Conservation (phyloP, 2,329 filamentous ascomycete species). For the Purpureocillium lavendulum region DNA sequence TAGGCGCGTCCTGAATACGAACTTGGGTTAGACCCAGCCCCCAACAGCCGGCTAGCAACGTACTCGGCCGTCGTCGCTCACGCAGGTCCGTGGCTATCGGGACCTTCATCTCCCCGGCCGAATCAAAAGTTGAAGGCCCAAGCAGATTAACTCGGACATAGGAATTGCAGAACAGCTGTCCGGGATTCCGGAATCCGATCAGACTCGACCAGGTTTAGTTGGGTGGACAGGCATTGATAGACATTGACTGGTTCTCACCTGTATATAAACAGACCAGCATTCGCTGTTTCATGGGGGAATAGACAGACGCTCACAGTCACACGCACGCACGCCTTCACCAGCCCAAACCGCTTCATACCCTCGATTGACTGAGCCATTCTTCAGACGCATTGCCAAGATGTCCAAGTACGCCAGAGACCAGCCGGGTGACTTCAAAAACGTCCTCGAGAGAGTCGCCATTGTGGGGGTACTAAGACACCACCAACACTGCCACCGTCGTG, state of each 20-base stretch:
- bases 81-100: no score
- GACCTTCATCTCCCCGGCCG: neutral
- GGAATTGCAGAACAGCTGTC: neutral
- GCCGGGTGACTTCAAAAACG: constrained; percentile 17
- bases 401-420: constrained; percentile 11
- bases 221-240: neutral
- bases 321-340: no score
- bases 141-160: neutral
- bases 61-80: no score
- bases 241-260: neutral
- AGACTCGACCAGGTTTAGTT: neutral
- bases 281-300: no score
- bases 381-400: constrained; percentile 3
- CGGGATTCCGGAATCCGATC: neutral
- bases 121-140: no score
- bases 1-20: no score
- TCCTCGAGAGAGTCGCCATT: constrained; percentile 29
- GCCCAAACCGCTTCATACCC: no score
- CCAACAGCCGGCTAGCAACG: no score
- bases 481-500: neutral
- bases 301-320: no score
- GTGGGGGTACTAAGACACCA: constrained; percentile 27
- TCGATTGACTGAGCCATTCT: neutral
- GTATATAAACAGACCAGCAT: neutral
- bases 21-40: no score